Percentiles rank a stretch among this genome's conserved stretches.
phyloP scores from a whole-genome alignment of 164 flowering plant species.

The Nymphaea colorata region DNA sequence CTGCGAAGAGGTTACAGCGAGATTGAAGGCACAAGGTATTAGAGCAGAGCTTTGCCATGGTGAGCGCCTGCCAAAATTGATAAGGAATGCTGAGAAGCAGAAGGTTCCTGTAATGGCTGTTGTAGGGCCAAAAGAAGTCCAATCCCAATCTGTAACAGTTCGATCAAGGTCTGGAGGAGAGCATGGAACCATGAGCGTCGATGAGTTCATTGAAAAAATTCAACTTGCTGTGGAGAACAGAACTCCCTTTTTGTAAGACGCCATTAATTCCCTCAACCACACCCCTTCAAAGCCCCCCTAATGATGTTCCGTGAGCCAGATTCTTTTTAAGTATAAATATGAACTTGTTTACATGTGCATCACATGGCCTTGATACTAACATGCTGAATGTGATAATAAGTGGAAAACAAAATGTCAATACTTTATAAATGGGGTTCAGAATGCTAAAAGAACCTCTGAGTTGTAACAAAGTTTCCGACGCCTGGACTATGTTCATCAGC shows the following conservation, averaged over 20 bases:
- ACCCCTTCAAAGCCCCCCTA: not conserved
- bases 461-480: too few species aligned
- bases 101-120: conserved; percentile 92
- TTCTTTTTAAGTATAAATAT: not conserved
- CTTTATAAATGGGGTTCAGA: too few species aligned
- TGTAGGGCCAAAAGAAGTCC: conserved; percentile 90
- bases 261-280: too few species aligned
- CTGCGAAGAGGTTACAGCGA: conserved; percentile 46
- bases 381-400: too few species aligned
- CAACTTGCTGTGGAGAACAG: conserved; percentile 36
- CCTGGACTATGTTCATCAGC: too few species aligned
- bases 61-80: conserved; percentile 83
- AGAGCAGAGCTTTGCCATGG: conserved; percentile 85
- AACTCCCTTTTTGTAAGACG: conserved; percentile 20
- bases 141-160: conserved; percentile 55
- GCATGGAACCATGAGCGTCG: conserved; percentile 56
- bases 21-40: conserved; percentile 46
- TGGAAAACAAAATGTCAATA: too few species aligned
- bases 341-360: too few species aligned
- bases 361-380: too few species aligned
- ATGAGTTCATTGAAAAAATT: conserved; percentile 49
- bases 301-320: not conserved
- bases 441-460: too few species aligned
- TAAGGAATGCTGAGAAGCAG: conserved; percentile 82
- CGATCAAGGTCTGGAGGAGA: conserved; percentile 84